Evolutionary conservation across 257 asterid genomes (phyloP).

Genomic region (Henckelia pumila): DNA sequence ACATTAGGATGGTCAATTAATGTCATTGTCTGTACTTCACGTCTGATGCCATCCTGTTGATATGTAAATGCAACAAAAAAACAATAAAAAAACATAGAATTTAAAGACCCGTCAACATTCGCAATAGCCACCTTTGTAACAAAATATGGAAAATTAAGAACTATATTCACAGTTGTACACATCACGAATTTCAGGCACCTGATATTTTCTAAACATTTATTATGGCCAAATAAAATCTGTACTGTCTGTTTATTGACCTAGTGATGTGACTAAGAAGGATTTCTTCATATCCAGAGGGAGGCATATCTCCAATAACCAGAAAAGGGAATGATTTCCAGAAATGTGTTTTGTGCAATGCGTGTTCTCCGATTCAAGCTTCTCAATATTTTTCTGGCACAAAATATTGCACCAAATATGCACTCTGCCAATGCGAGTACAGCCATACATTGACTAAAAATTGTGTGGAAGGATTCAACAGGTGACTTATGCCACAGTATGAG

Average conservation of each 20-base stretch:
- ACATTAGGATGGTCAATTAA: conserved; percentile 89
- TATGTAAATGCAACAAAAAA: conserved; percentile 27
- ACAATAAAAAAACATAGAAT: background rate
- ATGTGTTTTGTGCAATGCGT: background rate
- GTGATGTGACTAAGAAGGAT: background rate
- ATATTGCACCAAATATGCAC: background rate
- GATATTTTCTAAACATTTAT: too few relatives aligned
- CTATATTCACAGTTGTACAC: background rate
- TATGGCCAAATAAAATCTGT: background rate
- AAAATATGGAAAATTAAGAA: background rate
- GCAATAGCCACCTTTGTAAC: background rate
- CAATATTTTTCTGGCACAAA: background rate
- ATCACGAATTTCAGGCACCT: background rate
- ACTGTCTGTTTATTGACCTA: background rate
- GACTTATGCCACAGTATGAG: conserved; percentile 15
- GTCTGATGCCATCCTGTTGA: conserved; percentile 88
- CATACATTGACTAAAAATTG: background rate
- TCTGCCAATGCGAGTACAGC: background rate
- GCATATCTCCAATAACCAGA: background rate
- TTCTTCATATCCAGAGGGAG: background rate
- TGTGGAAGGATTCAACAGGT: conserved; percentile 13
- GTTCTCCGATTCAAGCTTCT: background rate
- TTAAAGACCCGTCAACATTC: conserved; percentile 12
- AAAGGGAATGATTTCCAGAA: background rate
- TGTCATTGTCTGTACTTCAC: conserved; percentile 93